Percentiles rank a stretch among this genome's conserved stretches.
Evolutionary conservation across 495 filamentous ascomycete genomes (phyloP).

Genomic region (Podospora sp.): DNA sequence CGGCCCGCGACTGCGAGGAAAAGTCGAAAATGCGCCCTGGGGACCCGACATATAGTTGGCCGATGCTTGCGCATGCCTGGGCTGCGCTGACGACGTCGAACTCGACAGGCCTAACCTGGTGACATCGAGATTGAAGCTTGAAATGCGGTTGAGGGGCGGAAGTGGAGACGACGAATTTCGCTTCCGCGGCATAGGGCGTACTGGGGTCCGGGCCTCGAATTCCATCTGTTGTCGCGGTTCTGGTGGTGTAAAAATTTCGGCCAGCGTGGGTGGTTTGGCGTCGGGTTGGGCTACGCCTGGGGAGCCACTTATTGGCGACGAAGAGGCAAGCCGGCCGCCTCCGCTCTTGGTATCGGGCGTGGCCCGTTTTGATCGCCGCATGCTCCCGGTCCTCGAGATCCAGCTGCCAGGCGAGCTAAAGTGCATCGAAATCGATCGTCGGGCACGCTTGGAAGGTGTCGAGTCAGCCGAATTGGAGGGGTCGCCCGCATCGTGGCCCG

Average conservation of each 20-base stretch:
- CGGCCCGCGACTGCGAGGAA: slow-evolving; percentile 33
- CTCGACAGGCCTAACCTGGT: slow-evolving; percentile 46
- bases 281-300: slow-evolving; percentile 27
- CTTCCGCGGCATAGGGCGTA: slow-evolving; percentile 41
- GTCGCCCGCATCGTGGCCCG: slow-evolving; percentile 24
- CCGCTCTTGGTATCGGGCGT: slow-evolving; percentile 38
- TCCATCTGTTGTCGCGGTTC: slow-evolving; percentile 24
- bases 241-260: slow-evolving; percentile 30
- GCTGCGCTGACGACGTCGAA: slow-evolving; percentile 36
- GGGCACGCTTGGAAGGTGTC: slow-evolving; percentile 44
- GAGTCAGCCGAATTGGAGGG: slow-evolving; percentile 25
- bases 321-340: slow-evolving; percentile 49
- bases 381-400: slow-evolving; percentile 53
- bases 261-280: slow-evolving; percentile 26
- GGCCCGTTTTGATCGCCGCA: slow-evolving; percentile 49
- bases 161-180: slow-evolving; percentile 58
- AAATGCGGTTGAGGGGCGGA: slow-evolving; percentile 58
- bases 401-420: slow-evolving; percentile 54
- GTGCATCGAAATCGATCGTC: slow-evolving; percentile 57
- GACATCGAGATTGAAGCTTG: slow-evolving; percentile 59
- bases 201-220: slow-evolving; percentile 26
- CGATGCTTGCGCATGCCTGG: slow-evolving; percentile 29
- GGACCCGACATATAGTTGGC: slow-evolving; percentile 35
- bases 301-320: slow-evolving; percentile 40
- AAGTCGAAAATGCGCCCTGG: slow-evolving; percentile 25